phyloP scores from a whole-genome alignment of 1,284 basidiomycete genomes.

The Hemileia vastatrix region DNA sequence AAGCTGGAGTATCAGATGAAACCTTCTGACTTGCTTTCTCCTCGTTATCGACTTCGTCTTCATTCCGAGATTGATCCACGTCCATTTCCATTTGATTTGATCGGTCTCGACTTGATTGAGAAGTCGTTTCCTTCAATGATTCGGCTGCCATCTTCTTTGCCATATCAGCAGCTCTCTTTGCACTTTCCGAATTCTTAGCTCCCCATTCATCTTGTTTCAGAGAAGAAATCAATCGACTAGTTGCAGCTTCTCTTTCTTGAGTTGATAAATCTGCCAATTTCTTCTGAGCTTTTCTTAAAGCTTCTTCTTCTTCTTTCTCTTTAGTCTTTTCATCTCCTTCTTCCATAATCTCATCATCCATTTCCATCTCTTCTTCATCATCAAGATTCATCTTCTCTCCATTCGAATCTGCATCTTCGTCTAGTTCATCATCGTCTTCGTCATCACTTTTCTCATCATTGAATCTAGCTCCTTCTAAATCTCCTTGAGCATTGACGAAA shows the following conservation, averaged over 20 bases:
- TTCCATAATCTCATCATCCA: not conserved
- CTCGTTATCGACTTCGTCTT: not conserved
- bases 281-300: conserved; percentile 34
- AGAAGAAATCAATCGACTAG: conserved; percentile 2
- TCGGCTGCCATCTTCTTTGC: conserved; percentile 3
- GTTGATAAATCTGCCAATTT: conserved; percentile 30
- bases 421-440: conserved; percentile 22
- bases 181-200: conserved; percentile 1
- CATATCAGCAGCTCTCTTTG: not conserved
- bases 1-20: not conserved
- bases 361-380: not conserved
- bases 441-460: conserved; percentile 18
- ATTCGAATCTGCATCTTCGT: conserved; percentile 22
- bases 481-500: conserved; percentile 78
- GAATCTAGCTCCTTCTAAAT: conserved; percentile 63
- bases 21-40: not conserved
- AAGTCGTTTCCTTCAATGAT: not conserved
- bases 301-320: not conserved
- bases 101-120: not conserved
- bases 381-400: conserved; percentile 64
- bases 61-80: conserved; percentile 46
- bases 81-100: conserved; percentile 17
- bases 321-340: not conserved
- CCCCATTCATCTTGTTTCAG: conserved; percentile 12
- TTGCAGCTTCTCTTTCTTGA: conserved; percentile 8